Conservation (phyloP, 1,139 yeast genomes). For the Suhomyces ambrosiae region DNA sequence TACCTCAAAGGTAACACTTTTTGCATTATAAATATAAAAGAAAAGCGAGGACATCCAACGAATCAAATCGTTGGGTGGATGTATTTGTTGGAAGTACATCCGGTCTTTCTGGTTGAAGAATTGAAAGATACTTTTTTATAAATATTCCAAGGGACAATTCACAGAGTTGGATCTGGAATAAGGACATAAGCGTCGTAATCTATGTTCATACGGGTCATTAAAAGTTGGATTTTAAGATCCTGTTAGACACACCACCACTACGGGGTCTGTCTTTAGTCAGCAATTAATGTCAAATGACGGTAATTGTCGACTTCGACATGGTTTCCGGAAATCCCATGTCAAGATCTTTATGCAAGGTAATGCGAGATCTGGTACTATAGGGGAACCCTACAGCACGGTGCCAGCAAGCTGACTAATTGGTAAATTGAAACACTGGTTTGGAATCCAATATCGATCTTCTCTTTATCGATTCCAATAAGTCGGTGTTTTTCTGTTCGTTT, state of each 20-base stretch:
- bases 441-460: conserved; percentile 40
- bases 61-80: conserved; percentile 5
- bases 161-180: conserved; percentile 40
- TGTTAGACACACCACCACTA: neutral
- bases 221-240: conserved; percentile 43
- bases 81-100: conserved; percentile 21
- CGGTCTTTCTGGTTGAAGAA: conserved; percentile 23
- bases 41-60: conserved; percentile 6
- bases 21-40: conserved; percentile 8
- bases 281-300: neutral
- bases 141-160: conserved; percentile 11
- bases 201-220: conserved; percentile 31
- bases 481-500: conserved; percentile 43
- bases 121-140: conserved; percentile 18
- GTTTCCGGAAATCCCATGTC: conserved; percentile 1
- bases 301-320: neutral
- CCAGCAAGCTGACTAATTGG: conserved; percentile 21
- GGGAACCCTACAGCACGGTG: neutral
- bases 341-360: conserved; percentile 3
- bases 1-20: no score
- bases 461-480: conserved; percentile 44
- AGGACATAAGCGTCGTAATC: conserved; percentile 20
- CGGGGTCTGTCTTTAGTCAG: neutral
- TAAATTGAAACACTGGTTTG: conserved; percentile 35
- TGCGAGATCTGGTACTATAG: conserved; percentile 2